A percentile compares a stretch with the other conserved stretches of the same genome.
Conservation (phyloP, 2,329 filamentous ascomycete species). For the Beauveria australis region DNA sequence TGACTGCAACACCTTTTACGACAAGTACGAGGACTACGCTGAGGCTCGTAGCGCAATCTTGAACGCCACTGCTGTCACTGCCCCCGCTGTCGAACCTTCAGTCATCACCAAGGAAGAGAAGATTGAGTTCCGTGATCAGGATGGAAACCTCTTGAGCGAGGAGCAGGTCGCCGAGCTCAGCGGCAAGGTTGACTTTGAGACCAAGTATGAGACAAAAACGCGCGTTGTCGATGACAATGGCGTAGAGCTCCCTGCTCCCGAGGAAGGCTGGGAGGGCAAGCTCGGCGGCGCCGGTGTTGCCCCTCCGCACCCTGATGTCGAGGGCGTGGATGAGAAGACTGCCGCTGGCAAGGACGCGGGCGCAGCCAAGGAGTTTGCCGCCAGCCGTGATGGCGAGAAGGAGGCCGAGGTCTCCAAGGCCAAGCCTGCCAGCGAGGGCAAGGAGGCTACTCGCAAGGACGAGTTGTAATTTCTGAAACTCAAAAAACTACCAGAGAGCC, state of each 20-base stretch:
- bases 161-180: slow-evolving; percentile 77
- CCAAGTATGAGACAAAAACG: slow-evolving; percentile 90
- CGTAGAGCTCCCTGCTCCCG: slow-evolving; percentile 56
- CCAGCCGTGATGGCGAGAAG: slow-evolving; percentile 51
- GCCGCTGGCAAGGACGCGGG: slow-evolving; percentile 29
- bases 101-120: slow-evolving; percentile 62
- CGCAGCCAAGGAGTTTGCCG: slow-evolving; percentile 33
- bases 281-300: slow-evolving; percentile 36
- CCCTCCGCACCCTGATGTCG: slow-evolving; percentile 52
- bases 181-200: slow-evolving; percentile 93
- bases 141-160: slow-evolving; percentile 79
- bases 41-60: slow-evolving; percentile 30
- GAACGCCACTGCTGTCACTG: slow-evolving; percentile 36
- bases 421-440: slow-evolving; percentile 56
- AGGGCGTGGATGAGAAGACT: slow-evolving; percentile 54
- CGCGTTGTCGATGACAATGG: slow-evolving; percentile 72
- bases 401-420: slow-evolving; percentile 46
- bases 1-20: slow-evolving; percentile 91
- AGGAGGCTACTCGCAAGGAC: slow-evolving; percentile 44
- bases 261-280: slow-evolving; percentile 29
- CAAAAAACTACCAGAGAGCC: background rate
- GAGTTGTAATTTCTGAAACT: slow-evolving; percentile 23
- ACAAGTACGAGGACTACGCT: slow-evolving; percentile 31
- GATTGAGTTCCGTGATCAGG: slow-evolving; percentile 89
- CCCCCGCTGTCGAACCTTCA: slow-evolving; percentile 34